Percentiles rank a stretch among this genome's conserved stretches.
Evolutionary conservation across 1,284 basidiomycete species (phyloP).

Genomic region (Schizophyllum amplum): DNA sequence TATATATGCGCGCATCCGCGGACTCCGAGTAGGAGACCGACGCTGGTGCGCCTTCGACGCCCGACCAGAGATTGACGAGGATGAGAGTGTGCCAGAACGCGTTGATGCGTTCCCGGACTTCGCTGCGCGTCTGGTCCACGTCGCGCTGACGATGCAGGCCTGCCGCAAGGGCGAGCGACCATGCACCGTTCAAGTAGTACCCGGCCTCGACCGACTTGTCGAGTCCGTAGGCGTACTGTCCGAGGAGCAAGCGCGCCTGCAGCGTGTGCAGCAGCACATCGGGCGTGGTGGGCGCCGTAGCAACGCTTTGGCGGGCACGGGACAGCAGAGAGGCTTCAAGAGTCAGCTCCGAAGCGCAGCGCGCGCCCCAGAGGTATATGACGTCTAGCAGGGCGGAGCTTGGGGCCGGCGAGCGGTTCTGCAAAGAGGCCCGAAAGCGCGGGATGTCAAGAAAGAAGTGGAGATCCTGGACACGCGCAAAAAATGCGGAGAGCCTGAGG

Average conservation of each 20-base stretch:
- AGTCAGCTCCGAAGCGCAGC: slow-evolving; percentile 1
- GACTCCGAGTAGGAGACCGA: not conserved
- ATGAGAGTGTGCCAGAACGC: not conserved
- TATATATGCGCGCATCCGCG: not conserved
- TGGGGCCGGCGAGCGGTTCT: not conserved
- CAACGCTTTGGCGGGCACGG: slow-evolving; percentile 10
- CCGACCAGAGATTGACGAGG: not conserved
- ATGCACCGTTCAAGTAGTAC: slow-evolving; percentile 30
- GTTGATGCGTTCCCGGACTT: not conserved
- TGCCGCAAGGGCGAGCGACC: slow-evolving; percentile 26
- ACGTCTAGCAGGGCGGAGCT: slow-evolving; percentile 9
- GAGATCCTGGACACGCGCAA: slow-evolving; percentile 7
- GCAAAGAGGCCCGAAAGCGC: slow-evolving; percentile 8
- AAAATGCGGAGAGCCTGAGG: slow-evolving; percentile 10
- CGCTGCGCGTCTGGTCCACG: not conserved
- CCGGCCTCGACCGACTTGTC: slow-evolving; percentile 30
- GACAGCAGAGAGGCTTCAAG: slow-evolving; percentile 4
- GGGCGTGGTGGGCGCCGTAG: not conserved
- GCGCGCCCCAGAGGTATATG: slow-evolving; percentile 12
- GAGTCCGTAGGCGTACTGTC: slow-evolving; percentile 37
- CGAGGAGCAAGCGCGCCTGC: slow-evolving; percentile 21
- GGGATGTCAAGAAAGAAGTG: slow-evolving; percentile 12
- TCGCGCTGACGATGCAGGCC: slow-evolving; percentile 21
- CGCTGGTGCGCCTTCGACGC: not conserved
- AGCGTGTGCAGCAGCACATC: slow-evolving; percentile 8